These are phyloP conservation scores for Plasmodium cynomolgi DNA, from an alignment of 169 alveolate genomes.

Conservation along the genomic window DNA sequence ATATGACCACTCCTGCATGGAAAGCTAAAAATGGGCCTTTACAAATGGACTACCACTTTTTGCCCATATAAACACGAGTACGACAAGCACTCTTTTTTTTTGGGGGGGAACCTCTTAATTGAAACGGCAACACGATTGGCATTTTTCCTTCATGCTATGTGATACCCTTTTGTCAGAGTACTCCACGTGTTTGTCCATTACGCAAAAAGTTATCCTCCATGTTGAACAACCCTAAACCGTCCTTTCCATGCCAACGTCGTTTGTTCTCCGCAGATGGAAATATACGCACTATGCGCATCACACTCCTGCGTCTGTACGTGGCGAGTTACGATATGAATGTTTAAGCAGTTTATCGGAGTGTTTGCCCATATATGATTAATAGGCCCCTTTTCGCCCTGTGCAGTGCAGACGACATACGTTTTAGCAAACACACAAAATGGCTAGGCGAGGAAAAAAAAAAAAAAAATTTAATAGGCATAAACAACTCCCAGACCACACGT, in stretches of 20 bases:
- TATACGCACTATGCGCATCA: neutral
- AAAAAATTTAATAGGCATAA: neutral
- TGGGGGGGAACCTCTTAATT: neutral
- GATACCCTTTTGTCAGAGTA: neutral
- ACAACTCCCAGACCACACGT: neutral
- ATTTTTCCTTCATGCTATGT: neutral
- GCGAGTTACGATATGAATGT: neutral
- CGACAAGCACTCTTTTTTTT: neutral
- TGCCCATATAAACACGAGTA: neutral
- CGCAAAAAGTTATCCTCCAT: neutral
- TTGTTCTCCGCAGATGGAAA: neutral
- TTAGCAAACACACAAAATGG: neutral
- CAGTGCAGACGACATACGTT: neutral
- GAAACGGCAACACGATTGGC: neutral
- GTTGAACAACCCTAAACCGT: neutral
- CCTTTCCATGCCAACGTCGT: neutral
- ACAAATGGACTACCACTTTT: neutral
- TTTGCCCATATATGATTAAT: neutral
- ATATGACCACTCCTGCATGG: neutral
- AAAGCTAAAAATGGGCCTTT: neutral
- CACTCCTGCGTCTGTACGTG: neutral
- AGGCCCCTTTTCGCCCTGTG: neutral
- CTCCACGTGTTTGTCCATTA: neutral
- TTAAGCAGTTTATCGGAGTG: neutral
- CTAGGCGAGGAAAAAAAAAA: neutral